These are phyloP conservation scores for Wickerhamiella kurtzmanii DNA, from an alignment of 805 yeast species.

Conservation along the genomic window DNA sequence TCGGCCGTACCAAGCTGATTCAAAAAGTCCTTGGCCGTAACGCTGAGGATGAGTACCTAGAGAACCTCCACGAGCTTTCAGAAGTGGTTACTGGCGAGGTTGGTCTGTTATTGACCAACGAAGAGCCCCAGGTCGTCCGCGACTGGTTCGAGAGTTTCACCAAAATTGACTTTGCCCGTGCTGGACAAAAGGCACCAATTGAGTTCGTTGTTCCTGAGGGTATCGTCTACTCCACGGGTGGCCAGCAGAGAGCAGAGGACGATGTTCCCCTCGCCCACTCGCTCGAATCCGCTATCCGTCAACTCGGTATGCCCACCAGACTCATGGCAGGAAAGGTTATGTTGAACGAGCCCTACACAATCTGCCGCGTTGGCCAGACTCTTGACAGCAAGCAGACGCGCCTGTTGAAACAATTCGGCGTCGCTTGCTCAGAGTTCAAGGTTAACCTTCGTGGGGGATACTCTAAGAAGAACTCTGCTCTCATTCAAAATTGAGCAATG, in stretches of 20 bases:
- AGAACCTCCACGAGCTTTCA: constrained; percentile 59
- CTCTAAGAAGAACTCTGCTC: constrained; percentile 38
- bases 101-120: constrained; percentile 83
- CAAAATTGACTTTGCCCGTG: constrained; percentile 76
- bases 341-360: constrained; percentile 61
- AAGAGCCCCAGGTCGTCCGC: constrained; percentile 72
- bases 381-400: constrained; percentile 86
- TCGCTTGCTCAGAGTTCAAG: constrained; percentile 84
- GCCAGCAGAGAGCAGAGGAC: constrained; percentile 76
- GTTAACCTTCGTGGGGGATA: constrained; percentile 69
- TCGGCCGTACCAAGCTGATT: constrained; percentile 88
- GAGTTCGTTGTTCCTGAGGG: constrained; percentile 83
- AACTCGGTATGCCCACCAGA: constrained; percentile 80
- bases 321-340: constrained; percentile 80
- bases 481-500: background rate
- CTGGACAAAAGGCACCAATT: constrained; percentile 73
- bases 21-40: constrained; percentile 85
- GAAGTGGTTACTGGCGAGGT: constrained; percentile 59
- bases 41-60: constrained; percentile 81
- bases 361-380: constrained; percentile 65
- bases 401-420: constrained; percentile 86
- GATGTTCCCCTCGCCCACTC: constrained; percentile 97
- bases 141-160: constrained; percentile 72
- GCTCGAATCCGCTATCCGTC: constrained; percentile 83
- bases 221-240: constrained; percentile 86